Base-by-base conservation (phyloP, 306 rosid genomes). In the Alnus glutinosa region DNA sequence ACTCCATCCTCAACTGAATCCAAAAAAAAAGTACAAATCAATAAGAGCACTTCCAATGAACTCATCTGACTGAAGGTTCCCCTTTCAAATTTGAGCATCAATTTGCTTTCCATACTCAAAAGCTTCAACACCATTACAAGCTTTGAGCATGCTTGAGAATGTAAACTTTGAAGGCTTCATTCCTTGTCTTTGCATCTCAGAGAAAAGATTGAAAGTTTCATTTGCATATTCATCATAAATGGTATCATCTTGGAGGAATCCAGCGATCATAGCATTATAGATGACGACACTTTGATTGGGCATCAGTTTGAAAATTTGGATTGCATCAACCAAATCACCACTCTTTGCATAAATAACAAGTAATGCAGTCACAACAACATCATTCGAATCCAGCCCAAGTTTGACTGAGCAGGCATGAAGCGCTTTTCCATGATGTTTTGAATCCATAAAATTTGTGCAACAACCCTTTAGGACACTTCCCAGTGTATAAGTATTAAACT, bases 261-360 rank as follows among this genome's bases (percentile, higher is more conserved):
- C 85, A 72, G 88, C 82, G 57, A 88, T 90, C 89, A 90, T 86
- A 77, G 87, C 90, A 75, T 90, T 88, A 68, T 79, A 88, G 70
- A 78, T 82, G 15, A 86, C 77, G 67, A 83, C 86, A 77, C 81
- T 90, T n/a, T 28, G 84, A 70, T 63, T 12, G 55, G 78, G 14
- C 66, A 78, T 58, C 14, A 79, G 30, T 42, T 80, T 80, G 73
- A 88, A 88, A 54, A 90, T 75, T 70, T 59, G 78, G 75, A 81
- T 55, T 0, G 92, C 90, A 62, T 74, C 86, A 18, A 12, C 55
- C 76, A 90, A 80, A 79, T 77, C 70, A 13, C 76, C 89, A 0
- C 74, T 81, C 78, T 90, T 90, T n/a, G 89, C 90, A 86, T 86
- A 87, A 91, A 87, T 88, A 82, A 82, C 88, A 62, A 90, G 87